phyloP scores from a whole-genome alignment of 1,139 yeast genomes.

The Kluyveromyces sp. region DNA sequence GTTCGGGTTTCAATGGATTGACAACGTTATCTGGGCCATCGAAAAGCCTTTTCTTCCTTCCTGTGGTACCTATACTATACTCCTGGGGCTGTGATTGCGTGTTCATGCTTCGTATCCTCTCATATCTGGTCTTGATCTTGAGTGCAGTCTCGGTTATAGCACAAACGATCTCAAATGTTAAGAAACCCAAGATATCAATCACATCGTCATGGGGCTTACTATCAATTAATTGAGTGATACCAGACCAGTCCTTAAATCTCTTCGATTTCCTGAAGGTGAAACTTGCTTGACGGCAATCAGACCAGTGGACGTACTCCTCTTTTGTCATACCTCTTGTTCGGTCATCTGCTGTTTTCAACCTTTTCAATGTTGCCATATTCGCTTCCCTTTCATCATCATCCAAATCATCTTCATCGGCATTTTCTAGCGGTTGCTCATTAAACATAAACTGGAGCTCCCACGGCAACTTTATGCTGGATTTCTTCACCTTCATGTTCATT shows the following conservation, averaged over 20 bases:
- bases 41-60: slow-evolving; percentile 58
- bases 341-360: slow-evolving; percentile 90
- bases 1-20: slow-evolving; percentile 74
- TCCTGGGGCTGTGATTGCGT: slow-evolving; percentile 25
- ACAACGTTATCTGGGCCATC: slow-evolving; percentile 89
- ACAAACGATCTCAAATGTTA: slow-evolving; percentile 95
- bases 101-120: slow-evolving; percentile 35
- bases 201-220: slow-evolving; percentile 94
- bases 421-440: slow-evolving; percentile 77
- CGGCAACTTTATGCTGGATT: slow-evolving; percentile 76
- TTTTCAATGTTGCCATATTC: slow-evolving; percentile 73
- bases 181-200: slow-evolving; percentile 86
- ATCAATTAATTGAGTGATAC: slow-evolving; percentile 75
- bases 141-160: slow-evolving; percentile 89
- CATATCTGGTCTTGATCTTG: slow-evolving; percentile 67
- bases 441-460: slow-evolving; percentile 97
- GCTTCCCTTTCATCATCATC: slow-evolving; percentile 86
- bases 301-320: slow-evolving; percentile 97
- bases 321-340: slow-evolving; percentile 89
- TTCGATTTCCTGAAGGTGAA: slow-evolving; percentile 91
- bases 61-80: slow-evolving; percentile 23
- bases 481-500: slow-evolving; percentile 62
- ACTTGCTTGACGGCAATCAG: slow-evolving; percentile 96
- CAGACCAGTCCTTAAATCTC: slow-evolving; percentile 95
- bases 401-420: slow-evolving; percentile 68